These are phyloP conservation scores for Heracleum sosnowskyi DNA, from an alignment of 129 eudicot genomes.

Conservation along the genomic window DNA sequence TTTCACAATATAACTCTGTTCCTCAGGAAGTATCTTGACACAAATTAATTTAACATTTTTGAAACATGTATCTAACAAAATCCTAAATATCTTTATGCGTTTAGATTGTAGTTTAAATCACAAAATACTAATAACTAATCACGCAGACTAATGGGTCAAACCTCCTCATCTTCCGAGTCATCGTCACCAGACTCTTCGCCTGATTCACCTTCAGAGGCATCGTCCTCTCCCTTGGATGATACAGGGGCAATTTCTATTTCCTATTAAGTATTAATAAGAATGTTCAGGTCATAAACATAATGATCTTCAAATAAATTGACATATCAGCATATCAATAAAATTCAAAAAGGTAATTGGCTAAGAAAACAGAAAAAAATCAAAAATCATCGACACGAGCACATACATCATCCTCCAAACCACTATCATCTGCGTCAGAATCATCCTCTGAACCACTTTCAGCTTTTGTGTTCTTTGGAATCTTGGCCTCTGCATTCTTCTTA, in stretches of 20 bases:
- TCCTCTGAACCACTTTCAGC: conserved; percentile 25
- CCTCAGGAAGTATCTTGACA: background rate
- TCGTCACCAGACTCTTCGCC: background rate
- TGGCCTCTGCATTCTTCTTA: conserved; percentile 20
- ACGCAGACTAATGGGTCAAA: background rate
- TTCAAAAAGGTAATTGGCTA: background rate
- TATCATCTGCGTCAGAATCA: conserved; percentile 17
- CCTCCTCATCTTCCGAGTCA: background rate
- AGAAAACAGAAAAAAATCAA: background rate
- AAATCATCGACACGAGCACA: background rate
- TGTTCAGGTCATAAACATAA: background rate
- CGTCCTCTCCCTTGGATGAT: background rate
- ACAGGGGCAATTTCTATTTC: background rate
- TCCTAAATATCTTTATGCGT: background rate
- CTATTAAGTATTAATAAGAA: background rate
- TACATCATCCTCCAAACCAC: conserved; percentile 5
- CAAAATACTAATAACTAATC: background rate
- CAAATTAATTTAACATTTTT: background rate
- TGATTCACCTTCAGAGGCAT: background rate
- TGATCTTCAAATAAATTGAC: background rate
- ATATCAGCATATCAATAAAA: background rate
- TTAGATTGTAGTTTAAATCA: background rate
- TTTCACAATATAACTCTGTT: background rate
- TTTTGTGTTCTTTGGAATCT: conserved; percentile 21
- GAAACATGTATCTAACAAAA: background rate